Evolutionary conservation across 768 basidiomycete genomes (phyloP), one percentile per base, ranked within the genome.

Genomic region (Coprinellus micaceus): DNA sequence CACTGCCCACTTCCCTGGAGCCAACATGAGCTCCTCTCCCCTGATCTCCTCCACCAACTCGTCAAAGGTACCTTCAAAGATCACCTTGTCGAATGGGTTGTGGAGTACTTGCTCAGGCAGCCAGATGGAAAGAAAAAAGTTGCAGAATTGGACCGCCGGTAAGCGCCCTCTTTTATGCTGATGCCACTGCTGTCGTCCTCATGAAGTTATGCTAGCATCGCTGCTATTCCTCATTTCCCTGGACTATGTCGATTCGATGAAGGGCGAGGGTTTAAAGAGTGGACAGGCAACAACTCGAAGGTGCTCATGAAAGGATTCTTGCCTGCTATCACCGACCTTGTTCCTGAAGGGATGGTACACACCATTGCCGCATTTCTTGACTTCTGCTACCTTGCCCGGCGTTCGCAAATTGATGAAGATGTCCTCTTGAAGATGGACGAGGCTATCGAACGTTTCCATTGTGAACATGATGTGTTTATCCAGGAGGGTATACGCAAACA

Each of bases 281-380:
- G 72, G 72, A 74, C 69, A 3, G 70, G 71, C 0, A 63, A 74
- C 50, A 68, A 75, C 51, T 74, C 71, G 0, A 73, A 73, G 48
- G 71, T 61, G 0, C 53, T 74, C 0, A 73, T 74, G 70, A 73
- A 74, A 65, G 69, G 70, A 43, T 19, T 54, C 49, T 41, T 19
- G 0, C 53, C 62, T 17, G 63, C 62, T 12, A 63, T 66, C 28
- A 19, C 22, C 3, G 62, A 61, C n/a, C 52, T 49, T 37, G 55
- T 66, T 1, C 62, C 56, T 4, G 24, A 56, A 11, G 22, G 52
- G 25, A 64, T 64, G 54, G 44, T 71, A 1, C 25, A 47, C 6
- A 61, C 63, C 1, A 57, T 67, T 7, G 47, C 51, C 9, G 66
- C 67, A 1, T 50, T 74, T n/a, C 52, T 77, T 0, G 72, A 76